Base-by-base conservation (phyloP, 176 grass and related monocot species). In the Rhynchospora tenuis region DNA sequence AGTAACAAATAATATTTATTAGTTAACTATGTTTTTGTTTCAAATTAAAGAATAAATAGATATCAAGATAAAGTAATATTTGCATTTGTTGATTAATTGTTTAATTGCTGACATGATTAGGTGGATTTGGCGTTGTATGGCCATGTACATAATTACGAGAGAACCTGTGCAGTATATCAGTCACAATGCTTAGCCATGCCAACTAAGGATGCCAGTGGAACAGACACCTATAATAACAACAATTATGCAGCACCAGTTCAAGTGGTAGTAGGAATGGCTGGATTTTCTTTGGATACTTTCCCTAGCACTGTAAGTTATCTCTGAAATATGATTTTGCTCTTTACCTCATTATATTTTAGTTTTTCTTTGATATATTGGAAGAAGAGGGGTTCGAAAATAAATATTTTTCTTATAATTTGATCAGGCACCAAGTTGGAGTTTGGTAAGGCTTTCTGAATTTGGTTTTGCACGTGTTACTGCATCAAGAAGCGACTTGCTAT, bases 111-210 rank as follows among this genome's bases (percentile, higher is more conserved):
- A 16, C 42, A 65, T 79, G 15, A 78, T 58, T 60, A 94, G 93
- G 93, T 94, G 48, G 93, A 94, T 86, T 75, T 94, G 23, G 93
- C 90, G 52, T 86, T 94, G 47, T 92, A 92, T 5, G 93, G 93
- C 17, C 93, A 94, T 87, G 90, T 92, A n/a, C 93, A 94, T 50
- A 94, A 92, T 87, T 94, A 94, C 7, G 90, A 94, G 70, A 92
- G 93, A 45, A 90, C 88, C 1, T 94, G 90, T 74, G 88, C 90
- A 3, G 75, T 94, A 10, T 90, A 90, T 65, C 42, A 69, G 28
- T 11, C 24, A 3, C 75, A 85, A 44, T 94, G 93, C 81, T 85
- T 7, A 78, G 84, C 80, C 73, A 76, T 80, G 63, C 93, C 93
- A 47, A 87, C 33, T 71, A 94, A 92, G 43, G 88, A 90, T 50